Evolutionary conservation across 768 basidiomycete species (phyloP).

Genomic region (Trametopsis cervina): DNA sequence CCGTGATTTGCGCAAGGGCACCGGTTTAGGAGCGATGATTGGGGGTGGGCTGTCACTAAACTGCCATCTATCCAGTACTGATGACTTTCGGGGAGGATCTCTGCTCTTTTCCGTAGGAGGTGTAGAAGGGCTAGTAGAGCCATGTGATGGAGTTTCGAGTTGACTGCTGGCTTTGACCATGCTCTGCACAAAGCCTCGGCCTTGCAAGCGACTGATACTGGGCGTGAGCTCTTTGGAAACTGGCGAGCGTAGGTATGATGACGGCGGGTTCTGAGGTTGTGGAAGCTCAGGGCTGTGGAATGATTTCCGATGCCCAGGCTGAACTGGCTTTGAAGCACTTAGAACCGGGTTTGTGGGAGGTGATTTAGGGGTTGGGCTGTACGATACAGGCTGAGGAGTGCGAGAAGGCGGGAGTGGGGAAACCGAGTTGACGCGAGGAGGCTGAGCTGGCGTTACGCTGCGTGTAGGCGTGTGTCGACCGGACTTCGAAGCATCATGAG

Average conservation of each 20-base stretch:
- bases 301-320: conserved; percentile 41
- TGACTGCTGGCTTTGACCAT: conserved; percentile 67
- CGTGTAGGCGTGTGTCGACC: conserved; percentile 2
- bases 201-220: conserved; percentile 75
- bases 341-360: conserved; percentile 21
- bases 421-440: neutral
- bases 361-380: conserved; percentile 21
- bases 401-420: conserved; percentile 8
- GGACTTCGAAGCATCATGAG: neutral
- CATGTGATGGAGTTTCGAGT: conserved; percentile 30
- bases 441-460: neutral
- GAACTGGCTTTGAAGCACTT: conserved; percentile 44
- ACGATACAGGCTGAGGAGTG: conserved; percentile 18
- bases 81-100: conserved; percentile 21
- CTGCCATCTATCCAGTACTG: conserved; percentile 72
- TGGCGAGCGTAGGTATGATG: conserved; percentile 52
- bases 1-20: conserved; percentile 33
- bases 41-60: conserved; percentile 29
- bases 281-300: conserved; percentile 37
- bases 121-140: conserved; percentile 18
- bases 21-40: conserved; percentile 31
- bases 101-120: conserved; percentile 27
- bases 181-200: conserved; percentile 80
- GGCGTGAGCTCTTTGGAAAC: conserved; percentile 69
- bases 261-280: conserved; percentile 38